Base-by-base conservation (phyloP, 148 eudicot species). In the Rhododendron mucronatum region DNA sequence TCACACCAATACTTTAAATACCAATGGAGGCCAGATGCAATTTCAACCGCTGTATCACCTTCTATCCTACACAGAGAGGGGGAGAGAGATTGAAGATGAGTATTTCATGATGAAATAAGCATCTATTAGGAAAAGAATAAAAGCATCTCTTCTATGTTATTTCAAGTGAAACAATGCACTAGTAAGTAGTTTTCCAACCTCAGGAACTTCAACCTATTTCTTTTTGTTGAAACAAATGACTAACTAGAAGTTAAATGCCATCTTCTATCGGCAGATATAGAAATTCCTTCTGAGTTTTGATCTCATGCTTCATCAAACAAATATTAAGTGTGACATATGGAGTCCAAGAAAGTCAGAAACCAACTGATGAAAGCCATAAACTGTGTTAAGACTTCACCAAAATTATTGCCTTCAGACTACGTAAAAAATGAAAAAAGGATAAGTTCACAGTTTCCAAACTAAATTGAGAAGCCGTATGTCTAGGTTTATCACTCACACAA, bases 1-100 rank as follows among this genome's bases (percentile, higher is more conserved):
- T 93, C 93, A 86, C 99, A 96, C 81, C 84, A 88, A 86, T 94
- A 94, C 88, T 96, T 96, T 33, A 96, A 85, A 90, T 96, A 96
- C 99, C 98, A 96, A 80, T 94, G 98, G 50, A 96, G 94, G 51
- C 98, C 99, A 41, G 98, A 94, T 82, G 93, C 90, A 83, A 96
- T 89, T 88, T 96, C 99, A 91, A 94, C 94, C 4, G 94, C 96
- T 13, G 97, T 89, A 30, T 92, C 92, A 82, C 99, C 99, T 89
- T 94, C 88, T 23, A 96, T 93, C 87, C 99, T 96, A 92, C 5
- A 39, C 80, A 85, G 37, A 87, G 39, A 53, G 3, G 37, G 85
- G 75, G 47, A 80, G 30, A 51, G 59, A 39, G 5, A 86, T 45
- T 16, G 55, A 26, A 35, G 18, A 74, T 15, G 47, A 26, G 12